These are phyloP conservation scores for Candida sp. DNA, from an alignment of 1,139 yeast genomes.

Conservation along the genomic window DNA sequence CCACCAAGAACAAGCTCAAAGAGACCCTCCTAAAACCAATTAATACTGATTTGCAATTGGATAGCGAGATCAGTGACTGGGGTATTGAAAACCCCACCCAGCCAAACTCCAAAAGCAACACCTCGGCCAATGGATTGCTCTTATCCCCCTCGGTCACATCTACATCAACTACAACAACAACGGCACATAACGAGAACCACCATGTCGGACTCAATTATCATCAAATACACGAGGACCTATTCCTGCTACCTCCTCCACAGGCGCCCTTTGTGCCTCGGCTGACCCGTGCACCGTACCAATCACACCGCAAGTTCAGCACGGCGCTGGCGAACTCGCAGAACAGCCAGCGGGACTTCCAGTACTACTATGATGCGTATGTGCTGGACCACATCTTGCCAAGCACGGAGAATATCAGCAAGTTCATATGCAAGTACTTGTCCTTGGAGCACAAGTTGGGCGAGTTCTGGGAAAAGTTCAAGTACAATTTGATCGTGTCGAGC, in stretches of 20 bases:
- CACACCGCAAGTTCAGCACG: not conserved
- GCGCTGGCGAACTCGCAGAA: not conserved
- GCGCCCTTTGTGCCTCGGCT: slow-evolving; percentile 5
- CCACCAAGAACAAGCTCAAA: not conserved
- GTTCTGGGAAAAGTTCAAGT: slow-evolving; percentile 50
- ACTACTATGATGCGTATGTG: slow-evolving; percentile 11
- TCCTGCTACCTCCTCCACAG: slow-evolving; percentile 8
- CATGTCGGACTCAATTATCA: not conserved
- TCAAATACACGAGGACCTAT: not conserved
- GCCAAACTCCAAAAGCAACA: slow-evolving; percentile 7
- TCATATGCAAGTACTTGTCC: slow-evolving; percentile 31
- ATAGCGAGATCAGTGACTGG: slow-evolving; percentile 40
- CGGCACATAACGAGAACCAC: not conserved
- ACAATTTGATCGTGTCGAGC: slow-evolving; percentile 41
- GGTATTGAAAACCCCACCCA: slow-evolving; percentile 38
- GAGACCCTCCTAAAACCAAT: not conserved
- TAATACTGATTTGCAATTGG: not conserved
- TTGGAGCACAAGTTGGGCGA: slow-evolving; percentile 20
- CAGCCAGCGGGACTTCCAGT: slow-evolving; percentile 5
- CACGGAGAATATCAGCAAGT: slow-evolving; percentile 30
- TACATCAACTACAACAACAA: slow-evolving; percentile 7
- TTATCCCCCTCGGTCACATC: slow-evolving; percentile 19
- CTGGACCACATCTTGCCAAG: slow-evolving; percentile 12
- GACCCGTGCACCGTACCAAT: not conserved
- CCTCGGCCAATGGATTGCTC: not conserved